Evolutionary conservation across 345 rosid species (phyloP).

Genomic region (Sonneratia alba): DNA sequence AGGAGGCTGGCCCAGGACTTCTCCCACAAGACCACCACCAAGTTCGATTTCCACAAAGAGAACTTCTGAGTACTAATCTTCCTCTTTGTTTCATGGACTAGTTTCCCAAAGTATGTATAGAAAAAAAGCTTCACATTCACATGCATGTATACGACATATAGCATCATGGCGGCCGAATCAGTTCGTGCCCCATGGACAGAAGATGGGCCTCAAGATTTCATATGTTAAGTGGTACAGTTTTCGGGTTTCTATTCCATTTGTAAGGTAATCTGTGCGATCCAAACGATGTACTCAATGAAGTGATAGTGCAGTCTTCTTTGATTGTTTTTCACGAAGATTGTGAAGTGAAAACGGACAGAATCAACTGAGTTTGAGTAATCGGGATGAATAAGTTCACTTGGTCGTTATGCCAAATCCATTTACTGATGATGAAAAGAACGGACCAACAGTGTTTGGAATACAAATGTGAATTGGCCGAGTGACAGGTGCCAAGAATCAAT

Average conservation of each 20-base stretch:
- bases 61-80: slow-evolving; percentile 32
- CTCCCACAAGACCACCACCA: slow-evolving; percentile 65
- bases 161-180: neutral
- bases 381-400: no score
- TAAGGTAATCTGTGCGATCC: no score
- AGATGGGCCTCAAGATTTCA: no score
- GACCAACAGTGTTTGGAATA: neutral
- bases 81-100: no score
- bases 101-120: neutral
- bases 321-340: no score
- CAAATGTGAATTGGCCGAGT: neutral
- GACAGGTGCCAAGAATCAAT: neutral
- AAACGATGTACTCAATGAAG: neutral
- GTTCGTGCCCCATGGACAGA: no score
- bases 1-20: slow-evolving; percentile 55
- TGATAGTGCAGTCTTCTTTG: neutral
- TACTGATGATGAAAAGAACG: no score
- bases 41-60: slow-evolving; percentile 77
- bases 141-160: neutral
- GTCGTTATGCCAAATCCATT: no score
- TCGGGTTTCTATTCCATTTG: no score
- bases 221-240: no score
- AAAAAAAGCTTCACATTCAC: neutral
- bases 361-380: no score
- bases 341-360: no score